phyloP scores from a whole-genome alignment of 75 land plant species.

The Sequoia sempervirens region DNA sequence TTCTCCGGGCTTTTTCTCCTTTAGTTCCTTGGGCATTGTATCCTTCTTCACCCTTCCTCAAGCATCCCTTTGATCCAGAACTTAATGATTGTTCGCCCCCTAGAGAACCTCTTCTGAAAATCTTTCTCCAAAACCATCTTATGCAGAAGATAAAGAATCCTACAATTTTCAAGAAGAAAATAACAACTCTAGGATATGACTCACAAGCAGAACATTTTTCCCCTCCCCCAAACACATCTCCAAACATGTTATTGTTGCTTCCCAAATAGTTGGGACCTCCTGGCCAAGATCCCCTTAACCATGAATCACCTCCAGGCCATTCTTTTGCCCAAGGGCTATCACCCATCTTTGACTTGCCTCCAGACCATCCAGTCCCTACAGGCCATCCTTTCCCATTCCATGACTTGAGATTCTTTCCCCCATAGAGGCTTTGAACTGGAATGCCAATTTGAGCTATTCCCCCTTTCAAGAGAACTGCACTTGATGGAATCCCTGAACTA shows the following conservation, averaged over 20 bases:
- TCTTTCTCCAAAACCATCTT: slow-evolving; percentile 67
- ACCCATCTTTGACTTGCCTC: slow-evolving; percentile 33
- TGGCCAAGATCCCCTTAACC: slow-evolving; percentile 19
- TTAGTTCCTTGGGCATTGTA: slow-evolving; percentile 42
- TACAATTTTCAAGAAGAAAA: slow-evolving; percentile 33
- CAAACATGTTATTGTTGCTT: slow-evolving; percentile 17
- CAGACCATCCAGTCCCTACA: slow-evolving; percentile 23
- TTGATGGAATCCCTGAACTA: not conserved
- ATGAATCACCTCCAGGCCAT: slow-evolving; percentile 19
- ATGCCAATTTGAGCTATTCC: slow-evolving; percentile 26
- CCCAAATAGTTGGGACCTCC: slow-evolving; percentile 22
- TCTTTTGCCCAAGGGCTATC: slow-evolving; percentile 8
- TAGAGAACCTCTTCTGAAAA: slow-evolving; percentile 40
- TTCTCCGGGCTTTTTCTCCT: slow-evolving; percentile 82
- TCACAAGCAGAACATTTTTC: slow-evolving; percentile 40
- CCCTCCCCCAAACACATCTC: slow-evolving; percentile 18
- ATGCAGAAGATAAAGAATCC: slow-evolving; percentile 34
- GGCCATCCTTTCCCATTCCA: slow-evolving; percentile 48
- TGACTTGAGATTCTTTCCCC: slow-evolving; percentile 31
- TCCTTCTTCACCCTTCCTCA: slow-evolving; percentile 59
- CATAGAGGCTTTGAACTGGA: slow-evolving; percentile 10
- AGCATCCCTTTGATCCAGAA: slow-evolving; percentile 21
- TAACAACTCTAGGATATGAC: slow-evolving; percentile 25
- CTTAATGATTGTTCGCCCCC: slow-evolving; percentile 37
- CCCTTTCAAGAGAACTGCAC: slow-evolving; percentile 1